Base-by-base conservation (phyloP, 2,329 filamentous ascomycete genomes). In the Cladosporium phlei region DNA sequence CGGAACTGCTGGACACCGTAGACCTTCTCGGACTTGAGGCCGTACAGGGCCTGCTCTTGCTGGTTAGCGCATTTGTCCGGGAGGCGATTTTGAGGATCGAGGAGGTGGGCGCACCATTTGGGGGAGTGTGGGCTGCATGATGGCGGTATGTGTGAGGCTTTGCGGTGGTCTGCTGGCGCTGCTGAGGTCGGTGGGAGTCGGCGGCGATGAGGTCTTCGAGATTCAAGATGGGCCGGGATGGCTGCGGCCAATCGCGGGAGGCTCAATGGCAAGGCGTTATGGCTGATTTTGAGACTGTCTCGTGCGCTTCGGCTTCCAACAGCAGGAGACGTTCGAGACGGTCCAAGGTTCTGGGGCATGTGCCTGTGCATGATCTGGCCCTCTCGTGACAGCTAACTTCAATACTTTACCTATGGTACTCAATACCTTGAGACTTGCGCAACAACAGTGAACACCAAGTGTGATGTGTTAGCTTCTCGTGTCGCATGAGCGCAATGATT, bases 1-100 rank as follows among this genome's bases (percentile, higher is more conserved):
- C 59, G 46, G 62, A 59, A 66, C 28, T 63, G 63, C 52, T 62
- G 58, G 34, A 64, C 49, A 42, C 59, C 61, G 38, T 52, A 44
- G 38, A 49, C 46, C 46, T 54, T 56, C 20, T 54, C 53, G 34
- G 46, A 50, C 30, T 52, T 44, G 43, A 53, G 52, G 43, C 57
- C 57, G 52, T 55, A 59, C n/a, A 51, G 33, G 46, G 53, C 53
- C 55, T 58, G 24, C 11, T 27, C 30, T 16, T 25, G 11, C 16
- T 29, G 19, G 34, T 46, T 20, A 44, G 33, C 44, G 44, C 27
- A 20, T 24, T 11, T 2, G 2, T 39, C 25, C 37, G 3, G 20
- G 35, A 12, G 19, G 11, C n/a, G 16, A 2, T 7, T 4, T 7
- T 16, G 14, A 9, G 7, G 22, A 16, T 2, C 9, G 5, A 2